A percentile compares a stretch with the other conserved stretches of the same genome.
phyloP scores from a whole-genome alignment of 257 asterid species.

The Ilex aquifolium region DNA sequence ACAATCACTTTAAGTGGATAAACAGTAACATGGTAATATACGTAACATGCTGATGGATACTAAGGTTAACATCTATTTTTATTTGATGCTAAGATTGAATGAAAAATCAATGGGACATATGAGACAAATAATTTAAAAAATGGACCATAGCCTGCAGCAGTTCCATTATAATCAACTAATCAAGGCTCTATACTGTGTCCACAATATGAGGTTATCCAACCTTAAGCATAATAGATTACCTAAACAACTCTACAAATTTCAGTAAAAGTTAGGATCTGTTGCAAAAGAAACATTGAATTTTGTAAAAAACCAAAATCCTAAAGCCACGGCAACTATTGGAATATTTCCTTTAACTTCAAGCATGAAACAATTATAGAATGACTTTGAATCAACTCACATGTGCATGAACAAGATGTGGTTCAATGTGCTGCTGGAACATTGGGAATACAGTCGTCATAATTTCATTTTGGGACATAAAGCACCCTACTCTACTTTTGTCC shows the following conservation, averaged over 20 bases:
- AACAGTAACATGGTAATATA: background rate
- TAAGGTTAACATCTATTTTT: background rate
- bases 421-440: conserved; percentile 97
- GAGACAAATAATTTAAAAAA: background rate
- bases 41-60: background rate
- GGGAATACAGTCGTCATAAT: conserved; percentile 95
- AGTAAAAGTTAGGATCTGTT: too few species aligned
- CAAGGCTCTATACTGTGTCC: background rate
- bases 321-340: background rate
- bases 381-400: conserved; percentile 59
- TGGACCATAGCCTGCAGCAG: conserved; percentile 1
- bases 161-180: conserved; percentile 7
- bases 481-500: conserved; percentile 89
- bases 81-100: too few species aligned
- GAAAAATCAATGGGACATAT: too few species aligned
- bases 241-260: too few species aligned
- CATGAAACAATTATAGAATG: background rate
- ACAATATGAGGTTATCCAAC: too few species aligned
- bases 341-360: too few species aligned
- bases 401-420: conserved; percentile 99
- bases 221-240: too few species aligned
- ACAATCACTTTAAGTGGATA: conserved; percentile 13
- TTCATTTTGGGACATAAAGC: conserved; percentile 87
- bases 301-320: too few species aligned
- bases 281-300: too few species aligned